phyloP scores from a whole-genome alignment of 2,329 filamentous ascomycete species.

The Bipolaris gigantea region DNA sequence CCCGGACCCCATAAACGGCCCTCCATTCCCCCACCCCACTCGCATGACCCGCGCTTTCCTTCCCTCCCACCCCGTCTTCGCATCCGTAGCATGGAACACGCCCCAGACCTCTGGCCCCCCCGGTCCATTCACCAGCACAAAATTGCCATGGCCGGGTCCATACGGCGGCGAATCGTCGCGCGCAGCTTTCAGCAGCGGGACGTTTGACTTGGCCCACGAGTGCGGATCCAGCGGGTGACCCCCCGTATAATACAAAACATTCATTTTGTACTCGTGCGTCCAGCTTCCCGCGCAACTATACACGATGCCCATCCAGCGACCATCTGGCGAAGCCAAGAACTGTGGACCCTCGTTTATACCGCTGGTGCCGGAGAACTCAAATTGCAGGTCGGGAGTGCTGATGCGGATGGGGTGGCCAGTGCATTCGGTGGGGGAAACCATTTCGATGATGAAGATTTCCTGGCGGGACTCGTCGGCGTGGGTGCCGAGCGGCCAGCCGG shows the following conservation, averaged over 20 bases:
- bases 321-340: constrained; percentile 41
- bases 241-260: constrained; percentile 47
- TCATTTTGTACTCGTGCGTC: constrained; percentile 55
- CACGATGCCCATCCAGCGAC: constrained; percentile 49
- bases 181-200: constrained; percentile 45
- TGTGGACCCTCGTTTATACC: constrained; percentile 54
- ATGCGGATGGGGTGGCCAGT: constrained; percentile 45
- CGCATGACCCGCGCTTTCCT: constrained; percentile 51
- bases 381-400: constrained; percentile 45
- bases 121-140: constrained; percentile 43
- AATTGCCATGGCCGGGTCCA: constrained; percentile 52
- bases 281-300: constrained; percentile 52
- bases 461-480: constrained; percentile 44
- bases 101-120: constrained; percentile 46
- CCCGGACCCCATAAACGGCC: constrained; percentile 49
- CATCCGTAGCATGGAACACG: constrained; percentile 53
- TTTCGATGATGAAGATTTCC: constrained; percentile 49
- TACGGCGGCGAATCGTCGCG: constrained; percentile 45
- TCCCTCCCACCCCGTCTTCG: constrained; percentile 50
- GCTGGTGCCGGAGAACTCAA: constrained; percentile 45
- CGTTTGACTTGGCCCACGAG: constrained; percentile 46
- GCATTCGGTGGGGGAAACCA: constrained; percentile 43
- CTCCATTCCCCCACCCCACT: constrained; percentile 42
- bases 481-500: constrained; percentile 49
- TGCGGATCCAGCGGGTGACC: constrained; percentile 45